A percentile compares a stretch with the other conserved stretches of the same genome.
Conservation (phyloP, 176 grass and related monocot species). For the Phoenix dactylifera region DNA sequence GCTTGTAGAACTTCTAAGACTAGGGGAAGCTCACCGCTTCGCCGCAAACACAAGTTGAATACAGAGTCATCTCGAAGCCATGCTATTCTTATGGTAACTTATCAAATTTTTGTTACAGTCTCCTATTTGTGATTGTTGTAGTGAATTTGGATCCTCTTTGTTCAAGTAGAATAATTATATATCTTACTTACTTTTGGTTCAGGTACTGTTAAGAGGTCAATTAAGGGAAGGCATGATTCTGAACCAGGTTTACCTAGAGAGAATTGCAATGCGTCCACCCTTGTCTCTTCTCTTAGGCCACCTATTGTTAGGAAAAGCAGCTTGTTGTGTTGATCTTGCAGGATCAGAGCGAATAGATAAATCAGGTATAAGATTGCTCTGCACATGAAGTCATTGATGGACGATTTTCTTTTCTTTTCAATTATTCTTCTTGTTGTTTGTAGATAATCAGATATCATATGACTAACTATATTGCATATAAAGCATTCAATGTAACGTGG, state of each 20-base stretch:
- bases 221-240: slow-evolving; percentile 75
- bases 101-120: slow-evolving; percentile 15
- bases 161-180: background rate
- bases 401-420: too few relatives aligned
- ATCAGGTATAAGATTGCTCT: slow-evolving; percentile 39
- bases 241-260: slow-evolving; percentile 49
- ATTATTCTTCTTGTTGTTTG: too few relatives aligned
- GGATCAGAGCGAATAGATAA: slow-evolving; percentile 98
- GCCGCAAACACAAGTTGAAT: slow-evolving; percentile 95
- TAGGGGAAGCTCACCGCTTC: slow-evolving; percentile 83
- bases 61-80: slow-evolving; percentile 98
- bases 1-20: slow-evolving; percentile 79
- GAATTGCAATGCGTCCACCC: slow-evolving; percentile 77
- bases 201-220: slow-evolving; percentile 87
- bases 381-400: slow-evolving; percentile 6
- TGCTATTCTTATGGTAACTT: slow-evolving; percentile 87
- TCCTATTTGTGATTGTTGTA: slow-evolving; percentile 2
- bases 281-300: slow-evolving; percentile 72
- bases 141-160: background rate
- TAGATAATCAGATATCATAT: too few relatives aligned
- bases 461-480: too few relatives aligned
- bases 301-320: slow-evolving; percentile 89
- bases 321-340: slow-evolving; percentile 93
- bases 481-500: too few relatives aligned
- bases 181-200: slow-evolving; percentile 14